Evolutionary conservation across 2,329 filamentous ascomycete species (phyloP).

Genomic region (Lasiodiplodia sp.): DNA sequence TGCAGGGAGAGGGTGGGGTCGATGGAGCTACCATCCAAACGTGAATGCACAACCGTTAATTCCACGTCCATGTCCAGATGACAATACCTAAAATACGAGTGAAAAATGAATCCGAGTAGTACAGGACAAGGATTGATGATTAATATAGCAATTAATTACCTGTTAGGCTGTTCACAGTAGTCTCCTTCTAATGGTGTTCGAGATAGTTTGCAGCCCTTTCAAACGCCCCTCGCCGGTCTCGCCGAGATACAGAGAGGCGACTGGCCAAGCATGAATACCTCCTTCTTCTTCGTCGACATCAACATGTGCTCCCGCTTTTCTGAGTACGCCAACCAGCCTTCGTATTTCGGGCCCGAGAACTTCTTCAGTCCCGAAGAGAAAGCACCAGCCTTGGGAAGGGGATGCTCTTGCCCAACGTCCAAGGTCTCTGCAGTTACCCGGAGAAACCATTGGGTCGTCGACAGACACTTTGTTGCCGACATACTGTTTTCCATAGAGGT

Average conservation of each 20-base stretch:
- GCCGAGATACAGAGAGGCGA: conserved; percentile 67
- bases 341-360: conserved; percentile 76
- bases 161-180: not conserved
- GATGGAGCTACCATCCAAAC: too few species aligned
- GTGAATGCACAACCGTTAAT: too few species aligned
- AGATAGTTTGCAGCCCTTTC: conserved; percentile 55
- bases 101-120: not conserved
- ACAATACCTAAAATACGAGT: not conserved
- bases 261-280: conserved; percentile 83
- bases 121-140: not conserved
- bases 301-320: conserved; percentile 62
- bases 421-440: conserved; percentile 72
- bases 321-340: conserved; percentile 64
- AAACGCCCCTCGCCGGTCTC: conserved; percentile 55
- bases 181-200: not conserved
- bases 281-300: conserved; percentile 66
- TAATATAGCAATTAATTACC: not conserved
- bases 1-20: not conserved
- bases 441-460: conserved; percentile 69
- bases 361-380: conserved; percentile 79
- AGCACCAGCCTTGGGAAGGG: conserved; percentile 71
- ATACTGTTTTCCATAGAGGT: conserved; percentile 75
- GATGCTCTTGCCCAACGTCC: conserved; percentile 71
- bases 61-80: too few species aligned
- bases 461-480: conserved; percentile 59